Evolutionary conservation across 2,329 filamentous ascomycete genomes (phyloP).

Genomic region (Purpureocillium takamizusanense): DNA sequence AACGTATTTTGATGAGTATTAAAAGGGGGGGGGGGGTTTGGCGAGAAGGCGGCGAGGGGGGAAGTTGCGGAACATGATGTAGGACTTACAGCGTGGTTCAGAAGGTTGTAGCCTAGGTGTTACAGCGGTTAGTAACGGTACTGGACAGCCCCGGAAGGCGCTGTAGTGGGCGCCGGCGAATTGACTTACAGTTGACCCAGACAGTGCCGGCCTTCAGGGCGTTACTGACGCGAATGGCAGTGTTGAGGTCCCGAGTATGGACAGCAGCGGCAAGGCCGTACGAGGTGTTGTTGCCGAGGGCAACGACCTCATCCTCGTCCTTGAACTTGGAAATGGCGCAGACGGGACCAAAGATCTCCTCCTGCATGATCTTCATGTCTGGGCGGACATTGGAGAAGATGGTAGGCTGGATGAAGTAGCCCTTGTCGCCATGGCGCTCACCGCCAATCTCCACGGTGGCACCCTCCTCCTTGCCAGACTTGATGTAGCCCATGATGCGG

Average conservation of each 20-base stretch:
- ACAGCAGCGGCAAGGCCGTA: slow-evolving; percentile 81
- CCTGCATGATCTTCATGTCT: slow-evolving; percentile 86
- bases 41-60: neutral
- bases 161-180: no score
- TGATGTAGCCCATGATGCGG: slow-evolving; percentile 77
- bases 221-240: slow-evolving; percentile 71
- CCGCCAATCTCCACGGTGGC: slow-evolving; percentile 50
- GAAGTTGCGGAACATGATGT: slow-evolving; percentile 4
- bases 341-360: slow-evolving; percentile 89
- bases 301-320: slow-evolving; percentile 69
- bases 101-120: slow-evolving; percentile 49
- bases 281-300: slow-evolving; percentile 62
- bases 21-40: no score
- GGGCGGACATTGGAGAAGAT: slow-evolving; percentile 75
- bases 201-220: slow-evolving; percentile 60
- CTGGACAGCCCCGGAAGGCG: no score
- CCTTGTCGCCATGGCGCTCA: slow-evolving; percentile 56
- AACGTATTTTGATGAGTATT: no score
- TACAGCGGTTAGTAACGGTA: slow-evolving; percentile 11
- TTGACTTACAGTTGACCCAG: slow-evolving; percentile 40
- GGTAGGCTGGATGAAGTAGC: slow-evolving; percentile 87
- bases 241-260: slow-evolving; percentile 76
- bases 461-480: slow-evolving; percentile 53
- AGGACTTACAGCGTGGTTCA: slow-evolving; percentile 49
- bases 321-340: slow-evolving; percentile 81